Evolutionary conservation across 768 basidiomycete species (phyloP).

Genomic region (Imleria badia): DNA sequence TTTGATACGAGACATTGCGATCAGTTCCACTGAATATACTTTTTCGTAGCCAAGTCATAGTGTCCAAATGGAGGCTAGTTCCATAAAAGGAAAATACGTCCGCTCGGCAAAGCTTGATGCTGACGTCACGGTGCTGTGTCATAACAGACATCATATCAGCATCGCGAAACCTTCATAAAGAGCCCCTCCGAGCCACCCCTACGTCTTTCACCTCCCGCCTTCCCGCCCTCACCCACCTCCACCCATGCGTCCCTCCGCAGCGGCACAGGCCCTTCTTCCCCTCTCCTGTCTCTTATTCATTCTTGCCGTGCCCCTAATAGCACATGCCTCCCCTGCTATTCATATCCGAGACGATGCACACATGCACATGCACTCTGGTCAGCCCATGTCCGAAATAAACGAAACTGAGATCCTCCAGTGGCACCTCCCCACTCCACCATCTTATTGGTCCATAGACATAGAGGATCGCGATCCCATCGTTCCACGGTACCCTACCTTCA

Average conservation of each 20-base stretch:
- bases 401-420: conserved; percentile 68
- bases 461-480: conserved; percentile 47
- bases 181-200: background rate
- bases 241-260: conserved; percentile 9
- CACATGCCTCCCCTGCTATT: conserved; percentile 14
- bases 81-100: background rate
- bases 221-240: background rate
- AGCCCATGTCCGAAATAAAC: conserved; percentile 63
- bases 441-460: conserved; percentile 82
- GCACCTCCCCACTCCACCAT: conserved; percentile 72
- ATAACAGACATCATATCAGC: background rate
- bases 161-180: conserved; percentile 11
- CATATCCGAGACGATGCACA: conserved; percentile 36
- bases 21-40: too few species aligned
- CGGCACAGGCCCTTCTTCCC: background rate
- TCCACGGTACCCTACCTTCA: conserved; percentile 62
- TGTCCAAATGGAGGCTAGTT: too few species aligned
- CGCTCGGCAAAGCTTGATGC: conserved; percentile 20
- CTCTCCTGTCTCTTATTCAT: conserved; percentile 6
- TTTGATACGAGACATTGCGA: too few species aligned
- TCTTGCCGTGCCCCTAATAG: conserved; percentile 17
- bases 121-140: conserved; percentile 14
- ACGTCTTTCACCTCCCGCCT: background rate
- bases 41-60: too few species aligned
- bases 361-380: conserved; percentile 46